Evolutionary conservation across 768 basidiomycete genomes (phyloP), one percentile per base, ranked within the genome.

Genomic region (Amanita rimosa): DNA sequence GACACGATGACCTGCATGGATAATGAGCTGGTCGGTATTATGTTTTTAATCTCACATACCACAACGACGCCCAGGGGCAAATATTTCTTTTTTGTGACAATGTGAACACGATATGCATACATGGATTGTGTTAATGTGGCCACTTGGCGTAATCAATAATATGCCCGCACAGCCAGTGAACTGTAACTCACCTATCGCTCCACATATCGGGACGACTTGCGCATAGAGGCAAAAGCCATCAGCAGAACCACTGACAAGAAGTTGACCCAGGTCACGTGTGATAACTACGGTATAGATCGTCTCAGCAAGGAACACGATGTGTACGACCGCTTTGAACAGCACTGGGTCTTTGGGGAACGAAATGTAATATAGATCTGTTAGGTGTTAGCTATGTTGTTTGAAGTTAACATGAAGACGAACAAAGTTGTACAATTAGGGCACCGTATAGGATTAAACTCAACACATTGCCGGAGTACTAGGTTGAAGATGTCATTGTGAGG

Each of bases 291-390:
- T 55, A 13, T 57, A 43, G 6, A 47, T 22, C 3, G 52, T 44
- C 34, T 57, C 56, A 3, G 55, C 8, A 13, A 49, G 5, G 29
- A 49, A 57, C 36, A 55, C 41, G 4, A 33, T 17, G 17, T 49
- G 54, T 34, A 55, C 50, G 8, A 54, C 46, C 3, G 26, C 41
- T 51, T 55, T 57, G 22, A 17, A 51, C 5, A 31, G 16, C 24
- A 22, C 14, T 13, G 33, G 34, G 41, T 57, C 56, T 8, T 42
- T 17, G 6, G 54, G 54, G 34, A 57, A 58, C 8, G 52, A 52
- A 10, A 52, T 24, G 34, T 52, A 55, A 41, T 57, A 58, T 6
- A 55, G n/a, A 42, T 57, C 55, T 57, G 42, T 6, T 4, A 19
- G 9, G 10, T 3, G 31, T 35, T 2, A 45, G 44, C 6, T 19